Percentiles rank a stretch among this genome's conserved stretches.
Conservation (phyloP, 768 basidiomycete species). For the Leccinum broughii region DNA sequence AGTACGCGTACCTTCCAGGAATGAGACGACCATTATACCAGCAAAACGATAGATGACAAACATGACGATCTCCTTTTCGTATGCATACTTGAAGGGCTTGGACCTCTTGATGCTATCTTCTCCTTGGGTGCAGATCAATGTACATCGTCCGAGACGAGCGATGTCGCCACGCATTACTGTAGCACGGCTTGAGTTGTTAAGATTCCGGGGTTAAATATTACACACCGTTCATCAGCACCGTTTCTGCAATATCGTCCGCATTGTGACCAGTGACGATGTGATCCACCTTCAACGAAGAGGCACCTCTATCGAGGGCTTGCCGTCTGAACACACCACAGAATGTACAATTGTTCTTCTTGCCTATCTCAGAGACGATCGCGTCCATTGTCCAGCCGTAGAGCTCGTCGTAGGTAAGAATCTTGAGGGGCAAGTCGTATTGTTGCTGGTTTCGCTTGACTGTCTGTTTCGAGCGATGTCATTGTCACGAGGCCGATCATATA, state of each 20-base stretch:
- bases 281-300: slow-evolving; percentile 83
- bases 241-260: slow-evolving; percentile 98
- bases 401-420: slow-evolving; percentile 94
- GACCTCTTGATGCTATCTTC: slow-evolving; percentile 96
- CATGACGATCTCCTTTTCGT: slow-evolving; percentile 99
- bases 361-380: slow-evolving; percentile 89
- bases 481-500: neutral
- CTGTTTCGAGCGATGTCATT: slow-evolving; percentile 41
- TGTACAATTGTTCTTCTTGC: slow-evolving; percentile 97
- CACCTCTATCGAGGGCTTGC: slow-evolving; percentile 95
- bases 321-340: slow-evolving; percentile 98
- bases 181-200: neutral
- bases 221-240: slow-evolving; percentile 97
- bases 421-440: slow-evolving; percentile 93
- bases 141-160: slow-evolving; percentile 90
- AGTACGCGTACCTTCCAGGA: slow-evolving; percentile 87
- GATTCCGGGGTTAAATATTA: slow-evolving; percentile 10
- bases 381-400: slow-evolving; percentile 99
- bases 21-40: slow-evolving; percentile 11
- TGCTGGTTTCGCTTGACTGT: slow-evolving; percentile 97
- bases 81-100: slow-evolving; percentile 99
- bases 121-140: slow-evolving; percentile 90
- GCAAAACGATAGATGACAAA: slow-evolving; percentile 35
- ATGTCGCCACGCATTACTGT: slow-evolving; percentile 98
- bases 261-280: slow-evolving; percentile 99